Evolutionary conservation across 1,139 yeast genomes (phyloP).

Genomic region (Candida pseudoviswanathii): DNA sequence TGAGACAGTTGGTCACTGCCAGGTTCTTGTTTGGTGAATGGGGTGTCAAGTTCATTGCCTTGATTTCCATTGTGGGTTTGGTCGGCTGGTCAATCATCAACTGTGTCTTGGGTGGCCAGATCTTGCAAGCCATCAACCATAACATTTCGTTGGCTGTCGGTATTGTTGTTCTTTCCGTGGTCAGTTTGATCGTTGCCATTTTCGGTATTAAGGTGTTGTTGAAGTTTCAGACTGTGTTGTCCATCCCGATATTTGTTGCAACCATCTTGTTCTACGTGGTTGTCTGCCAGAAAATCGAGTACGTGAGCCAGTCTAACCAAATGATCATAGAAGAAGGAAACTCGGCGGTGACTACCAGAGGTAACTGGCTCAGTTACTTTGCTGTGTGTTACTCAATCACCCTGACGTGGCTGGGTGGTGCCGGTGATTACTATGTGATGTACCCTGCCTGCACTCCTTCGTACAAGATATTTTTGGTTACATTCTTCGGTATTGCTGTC

Average conservation of each 20-base stretch:
- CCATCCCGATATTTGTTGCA: constrained; percentile 71
- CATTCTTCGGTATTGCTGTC: constrained; percentile 65
- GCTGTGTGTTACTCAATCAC: constrained; percentile 77
- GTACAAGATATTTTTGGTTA: constrained; percentile 54
- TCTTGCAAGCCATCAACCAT: constrained; percentile 29
- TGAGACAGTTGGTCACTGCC: constrained; percentile 45
- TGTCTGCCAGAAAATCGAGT: constrained; percentile 54
- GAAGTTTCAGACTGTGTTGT: constrained; percentile 65
- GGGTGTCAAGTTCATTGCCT: constrained; percentile 38
- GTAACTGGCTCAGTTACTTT: constrained; percentile 73
- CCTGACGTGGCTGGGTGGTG: constrained; percentile 86
- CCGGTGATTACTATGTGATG: constrained; percentile 80
- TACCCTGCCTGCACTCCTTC: constrained; percentile 75
- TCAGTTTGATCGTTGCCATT: constrained; percentile 32
- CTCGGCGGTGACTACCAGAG: constrained; percentile 44
- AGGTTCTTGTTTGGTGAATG: constrained; percentile 42
- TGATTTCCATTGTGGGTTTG: constrained; percentile 39
- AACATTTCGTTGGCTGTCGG: constrained; percentile 31
- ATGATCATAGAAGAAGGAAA: constrained; percentile 22
- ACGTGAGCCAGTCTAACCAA: constrained; percentile 39
- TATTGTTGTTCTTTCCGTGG: constrained; percentile 31
- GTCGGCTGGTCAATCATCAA: constrained; percentile 47
- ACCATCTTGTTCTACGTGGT: constrained; percentile 70
- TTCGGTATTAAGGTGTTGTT: constrained; percentile 54
- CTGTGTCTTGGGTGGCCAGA: constrained; percentile 42